phyloP scores from a whole-genome alignment of 2,329 filamentous ascomycete genomes.

The Fusarium sp. region DNA sequence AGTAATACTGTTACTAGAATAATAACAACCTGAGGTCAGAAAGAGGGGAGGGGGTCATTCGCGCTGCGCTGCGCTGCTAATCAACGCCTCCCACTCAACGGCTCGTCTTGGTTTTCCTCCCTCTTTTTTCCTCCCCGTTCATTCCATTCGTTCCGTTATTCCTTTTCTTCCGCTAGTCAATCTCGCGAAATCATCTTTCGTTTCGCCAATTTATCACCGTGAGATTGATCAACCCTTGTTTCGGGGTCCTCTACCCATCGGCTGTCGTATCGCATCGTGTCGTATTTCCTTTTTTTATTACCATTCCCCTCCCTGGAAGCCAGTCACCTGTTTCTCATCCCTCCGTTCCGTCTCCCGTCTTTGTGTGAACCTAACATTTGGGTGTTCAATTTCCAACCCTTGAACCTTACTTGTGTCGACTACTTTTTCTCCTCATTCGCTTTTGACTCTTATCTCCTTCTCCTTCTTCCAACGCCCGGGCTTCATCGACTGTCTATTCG shows the following conservation, averaged over 20 bases:
- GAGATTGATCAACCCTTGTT: slow-evolving; percentile 39
- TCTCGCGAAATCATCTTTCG: slow-evolving; percentile 23
- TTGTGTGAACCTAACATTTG: slow-evolving; percentile 21
- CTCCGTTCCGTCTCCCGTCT: slow-evolving; percentile 32
- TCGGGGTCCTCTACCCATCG: slow-evolving; percentile 30
- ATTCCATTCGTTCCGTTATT: slow-evolving; percentile 5
- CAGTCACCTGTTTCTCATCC: slow-evolving; percentile 49
- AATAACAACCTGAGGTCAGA: slow-evolving; percentile 10
- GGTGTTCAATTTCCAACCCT: slow-evolving; percentile 28
- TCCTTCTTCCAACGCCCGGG: not conserved
- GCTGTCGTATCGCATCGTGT: slow-evolving; percentile 21
- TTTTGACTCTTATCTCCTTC: slow-evolving; percentile 6
- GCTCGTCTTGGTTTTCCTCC: slow-evolving; percentile 17
- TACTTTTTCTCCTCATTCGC: slow-evolving; percentile 21
- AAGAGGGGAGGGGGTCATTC: slow-evolving; percentile 20
- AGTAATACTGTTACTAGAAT: not conserved
- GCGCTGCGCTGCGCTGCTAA: slow-evolving; percentile 35
- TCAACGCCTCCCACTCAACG: slow-evolving; percentile 44
- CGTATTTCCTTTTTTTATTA: slow-evolving; percentile 48
- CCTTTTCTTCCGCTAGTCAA: slow-evolving; percentile 12
- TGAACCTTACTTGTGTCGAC: slow-evolving; percentile 21
- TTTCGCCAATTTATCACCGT: slow-evolving; percentile 14
- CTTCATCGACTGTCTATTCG: not conserved
- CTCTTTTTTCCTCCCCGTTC: slow-evolving; percentile 17
- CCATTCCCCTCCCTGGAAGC: slow-evolving; percentile 48